These are phyloP conservation scores for Salvia rosmarinus DNA, from an alignment of 257 asterid species.

Conservation along the genomic window DNA sequence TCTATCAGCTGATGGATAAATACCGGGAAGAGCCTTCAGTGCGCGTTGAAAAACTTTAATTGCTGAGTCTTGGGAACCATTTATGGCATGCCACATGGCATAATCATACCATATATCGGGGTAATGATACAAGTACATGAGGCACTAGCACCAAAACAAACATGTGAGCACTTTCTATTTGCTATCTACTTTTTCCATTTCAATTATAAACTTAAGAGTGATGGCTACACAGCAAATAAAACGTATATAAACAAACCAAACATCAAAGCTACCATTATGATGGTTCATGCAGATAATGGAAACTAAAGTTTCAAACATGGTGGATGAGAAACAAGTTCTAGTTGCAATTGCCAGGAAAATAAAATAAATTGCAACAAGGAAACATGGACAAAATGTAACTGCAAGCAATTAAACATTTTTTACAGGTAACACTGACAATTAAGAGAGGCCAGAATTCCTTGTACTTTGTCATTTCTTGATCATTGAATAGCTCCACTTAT, in stretches of 20 bases:
- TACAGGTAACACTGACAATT: not conserved
- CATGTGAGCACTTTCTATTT: slow-evolving; percentile 33
- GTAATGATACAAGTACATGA: slow-evolving; percentile 94
- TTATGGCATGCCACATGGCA: slow-evolving; percentile 92
- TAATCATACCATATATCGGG: slow-evolving; percentile 98
- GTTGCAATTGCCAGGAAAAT: not conserved
- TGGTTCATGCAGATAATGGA: slow-evolving; percentile 5
- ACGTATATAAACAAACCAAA: slow-evolving; percentile 23
- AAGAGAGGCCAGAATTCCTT: not conserved
- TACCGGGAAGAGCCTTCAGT: slow-evolving; percentile 97
- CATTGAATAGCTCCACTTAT: not conserved
- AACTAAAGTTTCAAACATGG: slow-evolving; percentile 12
- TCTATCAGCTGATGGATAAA: slow-evolving; percentile 30
- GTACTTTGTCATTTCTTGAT: not conserved
- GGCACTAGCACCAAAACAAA: slow-evolving; percentile 66
- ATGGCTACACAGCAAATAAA: not conserved
- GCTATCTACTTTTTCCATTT: not conserved
- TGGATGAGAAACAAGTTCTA: not conserved
- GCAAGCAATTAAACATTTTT: slow-evolving; percentile 3
- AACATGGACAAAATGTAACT: slow-evolving; percentile 7
- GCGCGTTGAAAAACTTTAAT: slow-evolving; percentile 90
- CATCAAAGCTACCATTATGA: not conserved
- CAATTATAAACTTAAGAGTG: not conserved
- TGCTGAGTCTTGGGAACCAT: slow-evolving; percentile 84
- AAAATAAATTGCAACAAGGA: not conserved